These are phyloP conservation scores for Colletotrichum horii DNA, from an alignment of 2,329 filamentous ascomycete species.

Conservation along the genomic window DNA sequence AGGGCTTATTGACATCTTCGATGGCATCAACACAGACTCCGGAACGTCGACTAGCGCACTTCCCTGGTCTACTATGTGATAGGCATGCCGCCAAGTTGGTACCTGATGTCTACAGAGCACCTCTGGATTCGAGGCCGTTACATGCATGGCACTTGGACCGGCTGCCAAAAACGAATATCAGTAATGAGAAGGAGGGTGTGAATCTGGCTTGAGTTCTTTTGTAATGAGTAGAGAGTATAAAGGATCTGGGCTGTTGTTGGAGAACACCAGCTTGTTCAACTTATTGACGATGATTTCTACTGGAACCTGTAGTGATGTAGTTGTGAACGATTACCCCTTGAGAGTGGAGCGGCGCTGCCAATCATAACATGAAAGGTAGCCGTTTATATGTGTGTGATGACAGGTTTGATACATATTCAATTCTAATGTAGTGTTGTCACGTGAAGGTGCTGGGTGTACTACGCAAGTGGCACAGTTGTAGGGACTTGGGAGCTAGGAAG, in stretches of 20 bases:
- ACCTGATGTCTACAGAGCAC: background rate
- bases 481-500: too few species aligned
- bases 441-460: background rate
- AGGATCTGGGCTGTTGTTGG: background rate
- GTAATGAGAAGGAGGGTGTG: background rate
- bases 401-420: background rate
- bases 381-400: fast-evolving
- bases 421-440: background rate
- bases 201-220: background rate
- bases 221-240: background rate
- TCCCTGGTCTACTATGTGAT: background rate
- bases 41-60: background rate
- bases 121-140: background rate
- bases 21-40: background rate
- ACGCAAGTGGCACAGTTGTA: too few species aligned
- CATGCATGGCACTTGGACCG: background rate
- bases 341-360: background rate
- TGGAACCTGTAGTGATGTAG: background rate
- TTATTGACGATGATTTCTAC: background rate
- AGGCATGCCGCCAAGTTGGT: background rate
- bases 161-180: background rate
- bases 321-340: fast-evolving
- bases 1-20: background rate
- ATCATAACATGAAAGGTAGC: fast-evolving
- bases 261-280: background rate